phyloP scores from a whole-genome alignment of 83 land plant species.

The Diphasiastrum complanatum region DNA sequence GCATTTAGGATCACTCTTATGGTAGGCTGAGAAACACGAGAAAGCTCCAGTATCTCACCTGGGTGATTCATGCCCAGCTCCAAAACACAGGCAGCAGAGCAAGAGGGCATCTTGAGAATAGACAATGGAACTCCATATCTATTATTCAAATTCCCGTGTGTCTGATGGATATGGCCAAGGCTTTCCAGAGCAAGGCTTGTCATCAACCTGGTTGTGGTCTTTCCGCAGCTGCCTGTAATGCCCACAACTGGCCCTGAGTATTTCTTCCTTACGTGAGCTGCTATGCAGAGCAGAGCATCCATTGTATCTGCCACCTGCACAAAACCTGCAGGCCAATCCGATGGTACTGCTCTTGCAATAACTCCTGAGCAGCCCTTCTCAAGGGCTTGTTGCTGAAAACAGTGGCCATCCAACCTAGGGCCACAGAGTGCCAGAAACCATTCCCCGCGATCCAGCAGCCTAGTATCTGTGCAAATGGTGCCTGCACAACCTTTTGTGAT shows the following conservation, averaged over 20 bases:
- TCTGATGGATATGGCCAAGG: constrained; percentile 39
- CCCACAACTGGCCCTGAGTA: constrained; percentile 39
- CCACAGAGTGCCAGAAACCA: constrained; percentile 49
- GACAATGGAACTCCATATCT: constrained; percentile 40
- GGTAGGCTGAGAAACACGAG: constrained; percentile 34
- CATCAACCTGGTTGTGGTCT: constrained; percentile 46
- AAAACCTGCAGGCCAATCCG: constrained; percentile 38
- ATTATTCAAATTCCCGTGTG: constrained; percentile 38
- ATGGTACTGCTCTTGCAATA: constrained; percentile 31
- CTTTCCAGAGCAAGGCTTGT: constrained; percentile 34
- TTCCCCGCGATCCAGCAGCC: constrained; percentile 27
- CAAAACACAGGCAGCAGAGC: constrained; percentile 32
- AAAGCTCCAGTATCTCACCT: constrained; percentile 43
- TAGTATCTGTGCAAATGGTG: constrained; percentile 46
- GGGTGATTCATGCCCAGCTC: constrained; percentile 40
- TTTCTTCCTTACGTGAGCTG: constrained; percentile 27
- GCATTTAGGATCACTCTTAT: constrained; percentile 48
- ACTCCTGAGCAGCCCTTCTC: constrained; percentile 42
- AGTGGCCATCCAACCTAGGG: constrained; percentile 38
- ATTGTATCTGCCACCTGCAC: constrained; percentile 35
- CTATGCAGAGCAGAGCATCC: constrained; percentile 30
- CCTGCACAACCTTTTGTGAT: constrained; percentile 32
- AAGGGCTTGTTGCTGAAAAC: constrained; percentile 30
- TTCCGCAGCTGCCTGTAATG: constrained; percentile 47
- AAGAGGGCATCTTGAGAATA: constrained; percentile 30